These are phyloP conservation scores for barrel medic (Medicago truncatula) DNA, from an alignment of 306 rosid species.

Conservation along the genomic window MtrunA17r5.0-ANR NC_053048.1:47330501-47331000, in stretches of 20 bases:
- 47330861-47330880: slow-evolving; percentile 89
- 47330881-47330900: slow-evolving; percentile 80
- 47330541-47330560: slow-evolving; percentile 85
- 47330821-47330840: slow-evolving; percentile 90
- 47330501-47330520: slow-evolving; percentile 92
- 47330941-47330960: slow-evolving; percentile 36
- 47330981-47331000: slow-evolving; percentile 10
- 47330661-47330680: slow-evolving; percentile 28
- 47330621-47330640: slow-evolving; percentile 44
- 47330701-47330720: slow-evolving; percentile 31
- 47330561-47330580: slow-evolving; percentile 84
- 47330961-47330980: slow-evolving; percentile 20
- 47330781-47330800: slow-evolving; percentile 77
- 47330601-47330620: slow-evolving; percentile 69
- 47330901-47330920: slow-evolving; percentile 70
- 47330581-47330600: slow-evolving; percentile 89
- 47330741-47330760: slow-evolving; percentile 96
- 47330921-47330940: slow-evolving; percentile 39
- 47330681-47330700: slow-evolving; percentile 20
- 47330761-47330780: slow-evolving; percentile 94
- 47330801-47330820: slow-evolving; percentile 76
- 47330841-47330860: slow-evolving; percentile 91
- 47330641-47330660: slow-evolving; percentile 3
- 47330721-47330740: slow-evolving; percentile 32
- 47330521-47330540: slow-evolving; percentile 81